Evolutionary conservation across 2,329 filamentous ascomycete species (phyloP), one percentile per base, ranked within the genome.

Genomic region (Didymella segeticola): DNA sequence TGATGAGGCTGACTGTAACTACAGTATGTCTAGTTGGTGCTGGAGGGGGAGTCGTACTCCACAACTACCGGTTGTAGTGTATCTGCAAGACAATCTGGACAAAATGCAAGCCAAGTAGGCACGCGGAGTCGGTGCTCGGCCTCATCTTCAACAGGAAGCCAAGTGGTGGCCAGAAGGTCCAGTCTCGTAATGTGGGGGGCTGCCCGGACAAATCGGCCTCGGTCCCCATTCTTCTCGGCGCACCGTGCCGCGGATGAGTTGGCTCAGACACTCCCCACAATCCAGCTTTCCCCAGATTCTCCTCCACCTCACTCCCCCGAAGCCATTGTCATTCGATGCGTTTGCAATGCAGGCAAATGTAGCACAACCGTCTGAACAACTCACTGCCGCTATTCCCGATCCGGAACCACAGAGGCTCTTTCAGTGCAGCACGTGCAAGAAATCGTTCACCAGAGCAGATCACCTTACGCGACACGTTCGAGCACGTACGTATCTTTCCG

Each of bases 391-490:
- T 38, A 56, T 52, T 31, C 54, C 63, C 15, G 61, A 66, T 46
- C 29, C 53, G 39, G 63, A 64, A 42, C 48, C 59, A 2, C 57
- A 61, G 29, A 63, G 68, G 20, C 61, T 68, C 22, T 82, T 81
- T 61, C 79, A 80, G 62, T 83, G 81, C 61, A 79, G 79, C 55
- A 79, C 79, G 46, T 84, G 82, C 66, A 76, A 77, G 54, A 80
- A 79, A 43, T 78, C 75, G 47, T 84, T 83, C 66, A 79, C 78
- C 10, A 75, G 82, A 23, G 76, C 80, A 4, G 81, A 84, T 64
- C 81, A 83, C 67, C 72, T 84, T 20, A 78, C 77, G 46, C 78
- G 81, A 39, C 81, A 83, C 70, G 79, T 82, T 34, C 78, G 81
- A 58, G 79, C 81, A 56, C 80, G 75, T 77, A 62, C 51, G 69